These are phyloP conservation scores for Verticillium klebahnii DNA, from an alignment of 2,329 filamentous ascomycete genomes.

Conservation along the genomic window DNA sequence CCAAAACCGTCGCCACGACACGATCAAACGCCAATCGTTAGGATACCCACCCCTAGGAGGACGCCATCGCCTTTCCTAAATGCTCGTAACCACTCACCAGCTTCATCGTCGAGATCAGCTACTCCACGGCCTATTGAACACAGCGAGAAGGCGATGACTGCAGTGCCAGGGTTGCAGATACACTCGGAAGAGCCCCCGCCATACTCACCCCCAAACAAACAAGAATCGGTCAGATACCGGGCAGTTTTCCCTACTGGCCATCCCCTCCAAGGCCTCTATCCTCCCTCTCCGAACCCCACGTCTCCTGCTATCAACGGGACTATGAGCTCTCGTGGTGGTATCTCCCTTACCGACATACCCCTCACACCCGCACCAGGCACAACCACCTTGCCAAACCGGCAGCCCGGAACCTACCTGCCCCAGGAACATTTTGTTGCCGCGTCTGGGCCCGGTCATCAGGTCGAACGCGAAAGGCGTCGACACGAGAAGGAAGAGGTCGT, in stretches of 20 bases:
- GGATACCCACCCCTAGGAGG: conserved; percentile 29
- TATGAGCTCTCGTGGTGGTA: conserved; percentile 58
- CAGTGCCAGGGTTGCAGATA: conserved; percentile 12
- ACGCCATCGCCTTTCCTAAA: conserved; percentile 23
- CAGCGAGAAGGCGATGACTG: conserved; percentile 6
- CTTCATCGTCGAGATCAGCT: conserved; percentile 21
- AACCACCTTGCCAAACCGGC: conserved; percentile 31
- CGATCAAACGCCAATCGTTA: conserved; percentile 26
- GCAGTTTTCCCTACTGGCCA: conserved; percentile 56
- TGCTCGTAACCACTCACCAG: conserved; percentile 12
- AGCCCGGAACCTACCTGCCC: conserved; percentile 39
- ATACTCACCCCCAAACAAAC: conserved; percentile 45
- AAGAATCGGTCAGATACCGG: conserved; percentile 43
- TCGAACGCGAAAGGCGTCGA: conserved; percentile 47
- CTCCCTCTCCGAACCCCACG: conserved; percentile 55
- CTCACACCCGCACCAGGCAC: conserved; percentile 35
- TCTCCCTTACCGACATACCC: conserved; percentile 56
- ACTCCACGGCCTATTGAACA: conserved; percentile 9
- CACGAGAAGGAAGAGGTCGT: conserved; percentile 63
- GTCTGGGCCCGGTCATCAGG: conserved; percentile 34
- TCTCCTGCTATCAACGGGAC: conserved; percentile 59
- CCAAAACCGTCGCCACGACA: conserved; percentile 11
- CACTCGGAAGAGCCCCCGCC: conserved; percentile 46
- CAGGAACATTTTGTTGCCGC: conserved; percentile 37
- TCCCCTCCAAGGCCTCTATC: conserved; percentile 38